Evolutionary conservation across 305 asterid species (phyloP).

Genomic region (Salvia sclarea): DNA sequence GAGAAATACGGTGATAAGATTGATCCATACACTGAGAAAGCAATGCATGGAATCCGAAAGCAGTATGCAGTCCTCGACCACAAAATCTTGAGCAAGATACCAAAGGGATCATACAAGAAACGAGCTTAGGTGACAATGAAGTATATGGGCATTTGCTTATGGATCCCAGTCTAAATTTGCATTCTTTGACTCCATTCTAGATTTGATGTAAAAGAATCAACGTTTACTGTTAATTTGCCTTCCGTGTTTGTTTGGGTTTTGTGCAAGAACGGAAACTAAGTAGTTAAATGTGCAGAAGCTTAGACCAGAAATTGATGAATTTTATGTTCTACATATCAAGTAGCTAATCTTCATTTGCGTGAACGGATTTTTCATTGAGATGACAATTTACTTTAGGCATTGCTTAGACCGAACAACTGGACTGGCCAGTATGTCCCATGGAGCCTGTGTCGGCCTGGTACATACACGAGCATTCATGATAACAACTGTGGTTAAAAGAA

Average conservation of each 20-base stretch:
- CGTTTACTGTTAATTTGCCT: background rate
- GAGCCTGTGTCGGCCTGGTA: too few species aligned
- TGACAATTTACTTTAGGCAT: too few species aligned
- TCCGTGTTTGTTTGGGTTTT: background rate
- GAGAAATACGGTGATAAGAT: conserved; percentile 83
- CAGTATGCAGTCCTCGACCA: conserved; percentile 68
- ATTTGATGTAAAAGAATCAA: conserved; percentile 6
- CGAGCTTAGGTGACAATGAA: conserved; percentile 35
- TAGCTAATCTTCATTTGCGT: too few species aligned
- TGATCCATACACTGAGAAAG: conserved; percentile 76
- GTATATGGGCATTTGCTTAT: background rate
- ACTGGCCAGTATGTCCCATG: too few species aligned
- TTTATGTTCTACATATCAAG: too few species aligned
- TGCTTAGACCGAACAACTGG: too few species aligned
- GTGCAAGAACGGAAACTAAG: background rate
- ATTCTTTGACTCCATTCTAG: background rate
- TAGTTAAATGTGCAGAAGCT: background rate
- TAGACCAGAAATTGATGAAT: background rate
- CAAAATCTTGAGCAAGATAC: conserved; percentile 75
- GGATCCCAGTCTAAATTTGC: background rate
- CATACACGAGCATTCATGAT: background rate
- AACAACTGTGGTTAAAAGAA: too few species aligned
- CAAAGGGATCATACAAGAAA: conserved; percentile 61
- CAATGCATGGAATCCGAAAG: conserved; percentile 61
- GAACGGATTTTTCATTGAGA: background rate